Conservation (phyloP, 2,329 filamentous ascomycete species). For the Ophiosphaerella narmari region DNA sequence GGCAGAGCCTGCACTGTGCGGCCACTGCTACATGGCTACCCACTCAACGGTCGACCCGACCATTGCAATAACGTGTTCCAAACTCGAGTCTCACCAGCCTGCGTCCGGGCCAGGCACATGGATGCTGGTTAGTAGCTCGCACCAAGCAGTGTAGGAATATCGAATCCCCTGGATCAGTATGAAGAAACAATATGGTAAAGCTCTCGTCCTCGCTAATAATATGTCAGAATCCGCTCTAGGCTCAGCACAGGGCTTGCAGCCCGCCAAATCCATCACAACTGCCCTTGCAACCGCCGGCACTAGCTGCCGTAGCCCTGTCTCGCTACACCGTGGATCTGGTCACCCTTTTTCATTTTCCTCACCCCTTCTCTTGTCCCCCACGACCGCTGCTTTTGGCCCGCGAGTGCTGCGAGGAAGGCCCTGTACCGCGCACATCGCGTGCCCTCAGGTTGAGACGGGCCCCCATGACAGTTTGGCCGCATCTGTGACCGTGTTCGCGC, state of each 20-base stretch:
- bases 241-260: conserved; percentile 12
- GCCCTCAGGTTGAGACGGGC: conserved; percentile 20
- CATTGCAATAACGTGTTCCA: conserved; percentile 19
- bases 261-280: conserved; percentile 23
- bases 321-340: conserved; percentile 31
- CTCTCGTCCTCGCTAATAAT: conserved; percentile 9
- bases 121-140: conserved; percentile 26
- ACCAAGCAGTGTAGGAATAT: conserved; percentile 14
- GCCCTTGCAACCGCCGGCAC: conserved; percentile 38
- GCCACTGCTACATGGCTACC: conserved; percentile 22
- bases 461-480: conserved; percentile 9
- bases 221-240: conserved; percentile 19
- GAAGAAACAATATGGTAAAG: conserved; percentile 17
- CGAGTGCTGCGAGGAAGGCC: conserved; percentile 14
- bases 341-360: conserved; percentile 14
- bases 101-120: conserved; percentile 19
- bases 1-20: conserved; percentile 22
- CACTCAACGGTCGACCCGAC: conserved; percentile 34
- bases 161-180: conserved; percentile 13
- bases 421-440: conserved; percentile 14
- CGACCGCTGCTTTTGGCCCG: background rate
- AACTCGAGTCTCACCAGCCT: conserved; percentile 5
- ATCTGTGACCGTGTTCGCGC: conserved; percentile 16
- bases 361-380: conserved; percentile 15
- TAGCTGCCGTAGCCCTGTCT: conserved; percentile 31